Evolutionary conservation across 2,329 filamentous ascomycete genomes (phyloP).

Genomic region (Hysterium pulicare): DNA sequence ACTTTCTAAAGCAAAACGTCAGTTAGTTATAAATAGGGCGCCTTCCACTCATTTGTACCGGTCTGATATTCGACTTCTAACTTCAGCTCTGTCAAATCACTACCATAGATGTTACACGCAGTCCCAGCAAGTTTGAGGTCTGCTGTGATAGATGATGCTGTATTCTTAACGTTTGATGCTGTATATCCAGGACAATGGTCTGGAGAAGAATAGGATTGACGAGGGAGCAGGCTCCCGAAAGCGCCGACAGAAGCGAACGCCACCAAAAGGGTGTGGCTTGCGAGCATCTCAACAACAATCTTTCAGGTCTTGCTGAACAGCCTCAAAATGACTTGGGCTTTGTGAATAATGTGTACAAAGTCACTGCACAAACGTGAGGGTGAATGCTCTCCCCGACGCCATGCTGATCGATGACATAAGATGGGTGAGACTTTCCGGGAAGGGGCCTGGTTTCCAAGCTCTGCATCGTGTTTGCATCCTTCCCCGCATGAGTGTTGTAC

Average conservation of each 20-base stretch:
- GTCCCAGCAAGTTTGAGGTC: slow-evolving; percentile 66
- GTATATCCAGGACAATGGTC: slow-evolving; percentile 62
- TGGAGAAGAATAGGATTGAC: background rate
- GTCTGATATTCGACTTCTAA: slow-evolving; percentile 60
- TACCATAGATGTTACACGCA: slow-evolving; percentile 59
- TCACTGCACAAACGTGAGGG: no score
- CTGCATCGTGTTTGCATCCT: no score
- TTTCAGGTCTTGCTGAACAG: background rate
- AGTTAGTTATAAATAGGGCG: slow-evolving; percentile 2
- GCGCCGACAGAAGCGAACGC: background rate
- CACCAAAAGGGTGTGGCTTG: background rate
- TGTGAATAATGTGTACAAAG: no score
- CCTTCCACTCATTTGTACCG: slow-evolving; percentile 35
- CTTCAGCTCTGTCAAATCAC: slow-evolving; percentile 53
- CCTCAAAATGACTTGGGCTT: no score
- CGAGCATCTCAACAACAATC: background rate
- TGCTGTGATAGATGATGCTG: slow-evolving; percentile 58
- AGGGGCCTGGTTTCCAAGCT: no score
- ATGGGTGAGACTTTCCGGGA: no score
- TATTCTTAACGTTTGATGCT: slow-evolving; percentile 57
- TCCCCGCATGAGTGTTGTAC: no score
- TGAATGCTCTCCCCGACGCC: no score
- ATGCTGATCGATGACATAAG: no score
- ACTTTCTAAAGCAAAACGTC: slow-evolving; percentile 43
- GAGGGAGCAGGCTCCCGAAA: background rate